These are phyloP conservation scores for Candida hispaniensis DNA, from an alignment of 805 yeast genomes.

Conservation along the genomic window DNA sequence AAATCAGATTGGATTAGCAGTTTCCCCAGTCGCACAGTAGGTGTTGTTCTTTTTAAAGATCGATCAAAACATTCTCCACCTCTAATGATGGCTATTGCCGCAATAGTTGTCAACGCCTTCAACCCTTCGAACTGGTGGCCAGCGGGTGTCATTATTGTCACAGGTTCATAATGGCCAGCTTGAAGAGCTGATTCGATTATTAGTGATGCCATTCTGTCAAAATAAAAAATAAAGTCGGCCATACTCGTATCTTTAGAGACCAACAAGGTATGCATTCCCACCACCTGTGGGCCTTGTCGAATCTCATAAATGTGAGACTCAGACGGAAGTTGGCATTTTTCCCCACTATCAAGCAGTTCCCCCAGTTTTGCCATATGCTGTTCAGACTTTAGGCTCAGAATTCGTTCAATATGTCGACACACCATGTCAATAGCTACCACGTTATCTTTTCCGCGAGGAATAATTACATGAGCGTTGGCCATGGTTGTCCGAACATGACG, in stretches of 20 bases:
- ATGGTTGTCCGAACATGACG: conserved; percentile 63
- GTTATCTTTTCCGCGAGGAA: conserved; percentile 88
- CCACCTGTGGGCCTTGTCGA: conserved; percentile 49
- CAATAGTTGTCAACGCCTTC: conserved; percentile 32
- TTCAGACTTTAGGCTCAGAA: conserved; percentile 51
- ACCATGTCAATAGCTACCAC: conserved; percentile 66
- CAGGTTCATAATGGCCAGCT: conserved; percentile 15
- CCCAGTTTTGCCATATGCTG: conserved; percentile 57
- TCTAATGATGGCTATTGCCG: conserved; percentile 69
- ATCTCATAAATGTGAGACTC: conserved; percentile 25
- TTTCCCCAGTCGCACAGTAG: conserved; percentile 66
- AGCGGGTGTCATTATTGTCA: conserved; percentile 36
- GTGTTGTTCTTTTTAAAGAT: conserved; percentile 65
- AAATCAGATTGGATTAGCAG: conserved; percentile 80
- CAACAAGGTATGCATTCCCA: conserved; percentile 61
- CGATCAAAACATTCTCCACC: conserved; percentile 90
- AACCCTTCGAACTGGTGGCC: conserved; percentile 26
- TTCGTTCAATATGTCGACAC: conserved; percentile 67
- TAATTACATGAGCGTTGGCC: conserved; percentile 69
- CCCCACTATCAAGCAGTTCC: conserved; percentile 38
- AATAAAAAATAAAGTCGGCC: conserved; percentile 76
- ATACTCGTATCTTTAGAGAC: conserved; percentile 44
- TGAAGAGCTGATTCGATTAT: conserved; percentile 57
- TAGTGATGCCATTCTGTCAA: conserved; percentile 68
- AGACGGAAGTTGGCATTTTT: no score